These are phyloP conservation scores for Phlegmacium glaucopus DNA, from an alignment of 768 basidiomycete species.

Conservation along the genomic window DNA sequence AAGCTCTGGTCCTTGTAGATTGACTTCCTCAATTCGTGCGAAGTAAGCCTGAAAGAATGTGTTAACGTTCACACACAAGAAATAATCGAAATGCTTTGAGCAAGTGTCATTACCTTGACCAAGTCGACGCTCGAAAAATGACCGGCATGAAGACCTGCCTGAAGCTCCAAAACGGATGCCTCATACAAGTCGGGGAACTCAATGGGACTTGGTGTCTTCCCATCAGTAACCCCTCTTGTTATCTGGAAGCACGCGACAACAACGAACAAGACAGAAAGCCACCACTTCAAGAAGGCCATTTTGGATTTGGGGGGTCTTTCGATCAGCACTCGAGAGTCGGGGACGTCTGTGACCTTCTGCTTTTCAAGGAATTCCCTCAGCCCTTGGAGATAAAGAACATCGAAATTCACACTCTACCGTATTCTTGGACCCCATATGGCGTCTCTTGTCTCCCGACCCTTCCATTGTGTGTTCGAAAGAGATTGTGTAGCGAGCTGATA, in stretches of 20 bases:
- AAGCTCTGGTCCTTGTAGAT: slow-evolving; percentile 51
- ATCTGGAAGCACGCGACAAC: slow-evolving; percentile 5
- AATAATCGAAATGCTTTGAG: not conserved
- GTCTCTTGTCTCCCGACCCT: not conserved
- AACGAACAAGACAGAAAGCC: slow-evolving; percentile 6
- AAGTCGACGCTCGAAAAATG: slow-evolving; percentile 59
- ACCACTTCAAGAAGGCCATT: slow-evolving; percentile 6
- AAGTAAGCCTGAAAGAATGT: slow-evolving; percentile 51
- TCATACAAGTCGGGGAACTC: slow-evolving; percentile 57
- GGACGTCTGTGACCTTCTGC: not conserved
- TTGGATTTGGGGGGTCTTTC: not conserved
- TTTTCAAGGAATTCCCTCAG: not conserved
- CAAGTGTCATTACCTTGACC: slow-evolving; percentile 41
- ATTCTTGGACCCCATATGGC: not conserved
- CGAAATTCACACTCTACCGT: not conserved
- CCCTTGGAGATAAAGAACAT: not conserved
- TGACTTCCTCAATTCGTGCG: slow-evolving; percentile 67
- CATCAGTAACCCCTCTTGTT: not conserved
- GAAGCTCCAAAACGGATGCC: slow-evolving; percentile 52
- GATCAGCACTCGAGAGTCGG: not conserved
- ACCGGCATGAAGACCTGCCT: slow-evolving; percentile 45
- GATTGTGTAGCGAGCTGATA: no score
- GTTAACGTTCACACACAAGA: not conserved
- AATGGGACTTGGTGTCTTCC: not conserved
- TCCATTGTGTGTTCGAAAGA: not conserved